Base-by-base conservation (phyloP, 257 asterid genomes). In the Mitragyna speciosa region DNA sequence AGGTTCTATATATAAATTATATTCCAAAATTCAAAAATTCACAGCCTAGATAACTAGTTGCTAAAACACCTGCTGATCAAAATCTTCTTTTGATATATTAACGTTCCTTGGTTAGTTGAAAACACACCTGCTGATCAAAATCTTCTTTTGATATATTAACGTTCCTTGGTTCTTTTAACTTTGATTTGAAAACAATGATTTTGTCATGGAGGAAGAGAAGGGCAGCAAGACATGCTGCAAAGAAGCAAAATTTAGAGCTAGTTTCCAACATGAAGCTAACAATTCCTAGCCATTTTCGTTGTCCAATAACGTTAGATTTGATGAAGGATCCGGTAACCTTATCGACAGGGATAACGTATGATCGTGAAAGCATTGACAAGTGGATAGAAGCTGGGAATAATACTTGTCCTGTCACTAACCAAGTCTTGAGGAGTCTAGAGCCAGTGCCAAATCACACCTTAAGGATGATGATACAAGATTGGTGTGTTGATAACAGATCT, bases 401-500 rank as follows among this genome's bases (percentile, higher is more conserved):
- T 43, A 81, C 81, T 39, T 85, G 88, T 48, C 85, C 85, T 4
- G 41, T 78, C 28, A 81, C 85, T 7, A 84, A 81, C 24, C 75
- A 78, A 20, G 45, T 31, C 15, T 58, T 84, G 77, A 71, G 19
- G 28, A 64, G 72, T n/a, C 76, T 75, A 54, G 87, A 84, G 22
- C 85, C 80, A n/a, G 66, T 84, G 26, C 87, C 87, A 3, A 79
- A 76, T 70, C 75, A 89, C 77, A 48, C 81, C 49, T 80, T 85
- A 1, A 79, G 91, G 67, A 81, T 69, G 76, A 78, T 88, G 81
- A 90, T 90, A 0, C 94, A 90, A 51, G 87, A 90, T 24, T 90
- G 94, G 92, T 88, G 92, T 73, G 92, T 90, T 22, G 84, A 82
- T 72, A 90, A 88, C 2, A 82, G 72, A 41, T 78, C 80, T 31